Evolutionary conservation across 2,329 filamentous ascomycete genomes (phyloP).

Genomic region (Talaromyces pinophilus): DNA sequence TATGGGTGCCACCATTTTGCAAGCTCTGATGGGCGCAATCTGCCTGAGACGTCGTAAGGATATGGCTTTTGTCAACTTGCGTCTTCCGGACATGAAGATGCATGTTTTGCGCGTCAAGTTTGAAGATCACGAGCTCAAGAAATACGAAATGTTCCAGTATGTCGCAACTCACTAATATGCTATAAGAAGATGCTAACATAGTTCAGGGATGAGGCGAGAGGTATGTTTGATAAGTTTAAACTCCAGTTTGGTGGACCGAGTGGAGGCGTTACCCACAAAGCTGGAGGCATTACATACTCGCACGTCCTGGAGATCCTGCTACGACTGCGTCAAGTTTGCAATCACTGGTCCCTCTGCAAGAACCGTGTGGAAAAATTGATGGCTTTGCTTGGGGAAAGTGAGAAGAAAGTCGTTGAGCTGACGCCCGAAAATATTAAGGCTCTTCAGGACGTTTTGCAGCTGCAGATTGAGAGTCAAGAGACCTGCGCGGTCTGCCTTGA

Average conservation of each 20-base stretch:
- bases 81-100: slow-evolving; percentile 73
- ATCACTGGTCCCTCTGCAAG: slow-evolving; percentile 82
- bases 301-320: slow-evolving; percentile 78
- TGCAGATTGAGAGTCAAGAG: slow-evolving; percentile 77
- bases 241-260: slow-evolving; percentile 33
- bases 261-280: slow-evolving; percentile 47
- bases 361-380: slow-evolving; percentile 73
- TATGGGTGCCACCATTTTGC: slow-evolving; percentile 65
- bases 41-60: slow-evolving; percentile 82
- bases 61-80: slow-evolving; percentile 83
- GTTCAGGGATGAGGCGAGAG: slow-evolving; percentile 68
- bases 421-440: slow-evolving; percentile 71
- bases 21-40: slow-evolving; percentile 75
- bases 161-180: slow-evolving; percentile 35
- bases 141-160: slow-evolving; percentile 72
- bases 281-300: slow-evolving; percentile 62
- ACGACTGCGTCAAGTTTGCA: slow-evolving; percentile 81
- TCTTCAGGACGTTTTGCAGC: slow-evolving; percentile 72
- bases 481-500: slow-evolving; percentile 84
- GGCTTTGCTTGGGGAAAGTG: slow-evolving; percentile 60
- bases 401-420: slow-evolving; percentile 66
- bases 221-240: slow-evolving; percentile 63
- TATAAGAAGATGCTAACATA: slow-evolving; percentile 29
- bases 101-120: slow-evolving; percentile 76
- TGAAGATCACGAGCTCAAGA: slow-evolving; percentile 69